Conservation (phyloP, 176 grass and related monocot species). For the Tillandsia leiboldiana region DNA sequence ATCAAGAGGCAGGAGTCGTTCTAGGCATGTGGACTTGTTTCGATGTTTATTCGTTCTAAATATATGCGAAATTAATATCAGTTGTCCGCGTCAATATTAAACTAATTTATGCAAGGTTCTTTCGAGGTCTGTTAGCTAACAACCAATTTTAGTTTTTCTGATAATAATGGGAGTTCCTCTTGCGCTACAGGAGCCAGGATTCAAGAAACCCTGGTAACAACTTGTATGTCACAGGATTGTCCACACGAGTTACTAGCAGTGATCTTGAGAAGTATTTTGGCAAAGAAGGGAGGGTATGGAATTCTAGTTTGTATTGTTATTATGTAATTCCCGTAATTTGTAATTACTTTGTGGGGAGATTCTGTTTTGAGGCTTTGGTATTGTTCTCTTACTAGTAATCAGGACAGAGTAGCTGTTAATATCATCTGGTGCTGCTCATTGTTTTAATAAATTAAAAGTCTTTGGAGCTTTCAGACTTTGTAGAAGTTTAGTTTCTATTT, state of each 20-base stretch:
- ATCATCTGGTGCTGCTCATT: no score
- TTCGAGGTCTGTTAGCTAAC: not conserved
- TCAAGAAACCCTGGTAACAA: slow-evolving; percentile 87
- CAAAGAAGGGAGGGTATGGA: slow-evolving; percentile 75
- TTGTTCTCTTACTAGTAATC: no score
- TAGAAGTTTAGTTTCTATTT: no score
- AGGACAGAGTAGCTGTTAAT: no score
- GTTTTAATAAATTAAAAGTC: no score
- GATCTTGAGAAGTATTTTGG: slow-evolving; percentile 84
- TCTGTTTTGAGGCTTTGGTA: no score
- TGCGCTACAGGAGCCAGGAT: slow-evolving; percentile 42
- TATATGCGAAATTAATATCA: not conserved
- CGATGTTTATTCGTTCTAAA: not conserved
- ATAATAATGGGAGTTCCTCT: slow-evolving; percentile 14
- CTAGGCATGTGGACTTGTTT: slow-evolving; percentile 45
- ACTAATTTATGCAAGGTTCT: slow-evolving; percentile 3
- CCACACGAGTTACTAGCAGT: slow-evolving; percentile 49
- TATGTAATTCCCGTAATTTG: not conserved
- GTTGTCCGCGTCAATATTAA: not conserved
- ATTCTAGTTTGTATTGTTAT: not conserved
- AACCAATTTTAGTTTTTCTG: slow-evolving; percentile 7
- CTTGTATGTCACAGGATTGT: slow-evolving; percentile 92
- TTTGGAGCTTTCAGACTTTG: no score
- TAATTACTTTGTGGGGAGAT: not conserved
- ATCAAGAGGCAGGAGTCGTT: slow-evolving; percentile 76